Evolutionary conservation across 2,329 filamentous ascomycete genomes (phyloP).

Genomic region (Aspergillus eucalypticola): DNA sequence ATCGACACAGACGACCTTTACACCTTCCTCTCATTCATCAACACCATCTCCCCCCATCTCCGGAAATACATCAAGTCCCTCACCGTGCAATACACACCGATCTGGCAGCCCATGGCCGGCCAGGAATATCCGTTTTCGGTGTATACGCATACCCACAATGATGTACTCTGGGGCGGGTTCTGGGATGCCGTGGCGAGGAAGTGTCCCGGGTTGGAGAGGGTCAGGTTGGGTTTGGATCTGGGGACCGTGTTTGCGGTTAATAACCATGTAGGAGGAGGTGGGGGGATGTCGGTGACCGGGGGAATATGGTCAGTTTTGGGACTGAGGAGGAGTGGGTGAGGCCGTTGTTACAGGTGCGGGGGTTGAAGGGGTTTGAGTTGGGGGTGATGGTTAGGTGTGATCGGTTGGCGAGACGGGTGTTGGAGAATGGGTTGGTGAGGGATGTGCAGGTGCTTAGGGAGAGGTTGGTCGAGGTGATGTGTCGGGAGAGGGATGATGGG

Average conservation of each 20-base stretch:
- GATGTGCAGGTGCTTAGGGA: conserved; percentile 32
- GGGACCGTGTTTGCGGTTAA: not conserved
- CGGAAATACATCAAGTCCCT: conserved; percentile 25
- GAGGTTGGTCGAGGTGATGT: conserved; percentile 28
- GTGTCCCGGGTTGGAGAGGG: not conserved
- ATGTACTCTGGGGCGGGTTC: conserved; percentile 5
- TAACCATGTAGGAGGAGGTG: not conserved
- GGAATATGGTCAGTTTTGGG: conserved; percentile 27
- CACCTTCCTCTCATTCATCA: conserved; percentile 38
- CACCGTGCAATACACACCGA: conserved; percentile 36
- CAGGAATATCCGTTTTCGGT: conserved; percentile 33
- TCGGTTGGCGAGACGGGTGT: conserved; percentile 24
- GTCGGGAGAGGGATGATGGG: conserved; percentile 11
- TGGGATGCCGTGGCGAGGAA: not conserved
- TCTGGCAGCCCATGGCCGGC: conserved; percentile 38
- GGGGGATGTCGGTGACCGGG: conserved; percentile 16
- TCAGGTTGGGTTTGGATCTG: not conserved
- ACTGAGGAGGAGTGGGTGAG: conserved; percentile 32
- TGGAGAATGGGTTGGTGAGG: conserved; percentile 30
- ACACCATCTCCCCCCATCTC: conserved; percentile 21
- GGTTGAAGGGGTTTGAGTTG: conserved; percentile 33
- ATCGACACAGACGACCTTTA: conserved; percentile 42
- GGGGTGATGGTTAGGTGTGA: conserved; percentile 38
- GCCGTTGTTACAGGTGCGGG: conserved; percentile 32
- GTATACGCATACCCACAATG: conserved; percentile 40